Percentiles rank a stretch among this genome's conserved stretches.
Conservation (phyloP, 805 yeast genomes). For the Candida hungchunana region DNA sequence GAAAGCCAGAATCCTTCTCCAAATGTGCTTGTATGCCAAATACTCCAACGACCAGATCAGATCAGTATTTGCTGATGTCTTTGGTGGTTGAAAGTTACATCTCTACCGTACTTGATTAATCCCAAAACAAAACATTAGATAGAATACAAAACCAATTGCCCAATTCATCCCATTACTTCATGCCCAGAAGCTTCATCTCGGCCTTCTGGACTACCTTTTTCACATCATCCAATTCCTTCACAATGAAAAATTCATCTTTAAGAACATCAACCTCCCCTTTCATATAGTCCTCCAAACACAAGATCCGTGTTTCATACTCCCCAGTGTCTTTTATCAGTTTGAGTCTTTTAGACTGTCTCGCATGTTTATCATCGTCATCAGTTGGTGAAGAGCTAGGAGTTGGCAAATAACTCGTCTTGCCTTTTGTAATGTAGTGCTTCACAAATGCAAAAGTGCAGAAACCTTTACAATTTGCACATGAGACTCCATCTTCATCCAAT, state of each 20-base stretch:
- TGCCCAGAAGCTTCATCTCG: conserved; percentile 11
- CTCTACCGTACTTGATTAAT: no score
- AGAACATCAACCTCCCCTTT: conserved; percentile 7
- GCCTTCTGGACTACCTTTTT: conserved; percentile 15
- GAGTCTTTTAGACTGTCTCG: conserved; percentile 24
- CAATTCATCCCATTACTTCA: no score
- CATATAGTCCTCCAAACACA: conserved; percentile 26
- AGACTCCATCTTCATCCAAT: conserved; percentile 28
- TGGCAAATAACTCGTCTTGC: conserved; percentile 13
- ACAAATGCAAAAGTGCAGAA: conserved; percentile 36
- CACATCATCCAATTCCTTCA: conserved; percentile 17
- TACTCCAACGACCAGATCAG: conserved; percentile 32
- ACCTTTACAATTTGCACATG: conserved; percentile 33
- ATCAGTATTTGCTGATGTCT: background rate
- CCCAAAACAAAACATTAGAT: background rate
- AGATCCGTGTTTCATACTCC: conserved; percentile 3
- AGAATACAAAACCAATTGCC: no score
- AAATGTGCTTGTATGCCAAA: conserved; percentile 41
- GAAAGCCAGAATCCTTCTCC: conserved; percentile 53
- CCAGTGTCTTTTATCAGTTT: conserved; percentile 18
- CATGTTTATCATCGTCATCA: conserved; percentile 8
- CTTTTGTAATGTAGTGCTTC: conserved; percentile 19
- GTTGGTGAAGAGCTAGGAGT: conserved; percentile 24
- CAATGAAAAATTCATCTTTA: conserved; percentile 13
- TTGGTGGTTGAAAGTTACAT: conserved; percentile 1